These are phyloP conservation scores for Rhodotorula babjevae DNA, from an alignment of 768 basidiomycete genomes.

Conservation along the genomic window DNA sequence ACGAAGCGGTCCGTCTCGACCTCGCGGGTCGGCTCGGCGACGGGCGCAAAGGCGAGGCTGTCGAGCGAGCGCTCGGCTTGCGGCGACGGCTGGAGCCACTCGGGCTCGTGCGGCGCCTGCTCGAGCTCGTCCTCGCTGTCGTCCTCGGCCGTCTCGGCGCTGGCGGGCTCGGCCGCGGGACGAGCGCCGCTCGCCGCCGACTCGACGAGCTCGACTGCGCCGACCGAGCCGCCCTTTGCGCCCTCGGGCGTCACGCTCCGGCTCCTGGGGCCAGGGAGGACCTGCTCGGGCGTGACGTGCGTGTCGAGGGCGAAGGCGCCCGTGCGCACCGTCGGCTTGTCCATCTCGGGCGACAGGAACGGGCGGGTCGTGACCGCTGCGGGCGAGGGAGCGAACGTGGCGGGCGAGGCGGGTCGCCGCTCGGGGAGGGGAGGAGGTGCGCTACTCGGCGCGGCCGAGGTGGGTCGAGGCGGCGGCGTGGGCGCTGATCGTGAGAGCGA, in stretches of 20 bases:
- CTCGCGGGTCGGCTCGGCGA: too few species aligned
- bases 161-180: too few species aligned
- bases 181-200: background rate
- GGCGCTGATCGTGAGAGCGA: background rate
- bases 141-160: background rate
- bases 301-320: constrained; percentile 25
- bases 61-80: background rate
- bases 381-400: background rate
- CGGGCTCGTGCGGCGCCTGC: background rate
- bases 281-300: background rate
- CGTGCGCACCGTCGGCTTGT: constrained; percentile 1
- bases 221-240: background rate
- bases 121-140: background rate
- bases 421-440: background rate
- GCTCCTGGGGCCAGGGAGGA: background rate
- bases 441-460: background rate
- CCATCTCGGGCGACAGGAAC: constrained; percentile 30
- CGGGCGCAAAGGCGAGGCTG: background rate
- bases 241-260: background rate
- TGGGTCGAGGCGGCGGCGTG: background rate
- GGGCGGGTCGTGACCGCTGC: background rate
- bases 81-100: background rate
- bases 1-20: background rate
- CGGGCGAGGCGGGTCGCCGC: background rate
- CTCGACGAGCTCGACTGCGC: background rate